A percentile compares a stretch with the other conserved stretches of the same genome.
Evolutionary conservation across 495 filamentous ascomycete genomes (phyloP).

Genomic region (Podospora tetraspora): DNA sequence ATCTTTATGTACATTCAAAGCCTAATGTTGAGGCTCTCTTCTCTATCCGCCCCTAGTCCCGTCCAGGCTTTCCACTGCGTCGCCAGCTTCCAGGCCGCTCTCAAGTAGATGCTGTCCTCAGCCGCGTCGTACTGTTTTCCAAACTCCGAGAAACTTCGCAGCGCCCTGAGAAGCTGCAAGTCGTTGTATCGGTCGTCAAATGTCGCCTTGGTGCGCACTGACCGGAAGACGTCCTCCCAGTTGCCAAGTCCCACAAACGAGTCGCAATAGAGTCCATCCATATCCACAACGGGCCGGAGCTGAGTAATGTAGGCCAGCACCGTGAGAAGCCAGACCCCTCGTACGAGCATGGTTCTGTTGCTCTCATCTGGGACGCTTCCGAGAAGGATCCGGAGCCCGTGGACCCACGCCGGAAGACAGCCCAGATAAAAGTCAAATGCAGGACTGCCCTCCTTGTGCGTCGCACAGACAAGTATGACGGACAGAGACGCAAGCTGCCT

Average conservation of each 20-base stretch:
- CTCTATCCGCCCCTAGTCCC: conserved; percentile 21
- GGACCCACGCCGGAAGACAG: conserved; percentile 22
- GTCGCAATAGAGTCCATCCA: conserved; percentile 13
- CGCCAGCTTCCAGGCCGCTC: conserved; percentile 28
- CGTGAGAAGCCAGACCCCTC: conserved; percentile 29
- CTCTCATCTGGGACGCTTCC: conserved; percentile 12
- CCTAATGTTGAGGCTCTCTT: conserved; percentile 28
- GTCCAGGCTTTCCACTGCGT: conserved; percentile 27
- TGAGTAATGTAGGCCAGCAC: conserved; percentile 29
- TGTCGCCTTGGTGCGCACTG: conserved; percentile 3
- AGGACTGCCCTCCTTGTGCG: conserved; percentile 22
- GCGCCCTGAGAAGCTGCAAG: conserved; percentile 17
- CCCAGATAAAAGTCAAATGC: conserved; percentile 30
- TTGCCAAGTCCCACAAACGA: conserved; percentile 5
- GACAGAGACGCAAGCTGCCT: conserved; percentile 24
- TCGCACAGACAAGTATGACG: conserved; percentile 19
- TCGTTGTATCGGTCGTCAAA: conserved; percentile 12
- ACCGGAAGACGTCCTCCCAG: conserved; percentile 18
- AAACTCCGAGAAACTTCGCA: conserved; percentile 28
- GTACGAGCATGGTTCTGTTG: conserved; percentile 17
- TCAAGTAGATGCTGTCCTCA: conserved; percentile 15
- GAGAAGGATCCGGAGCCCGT: conserved; percentile 22
- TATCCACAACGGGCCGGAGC: conserved; percentile 26
- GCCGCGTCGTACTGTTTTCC: conserved; percentile 8
- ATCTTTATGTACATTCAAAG: conserved; percentile 13